phyloP scores from a whole-genome alignment of 768 basidiomycete genomes.

The Neoboletus brunneissimus region DNA sequence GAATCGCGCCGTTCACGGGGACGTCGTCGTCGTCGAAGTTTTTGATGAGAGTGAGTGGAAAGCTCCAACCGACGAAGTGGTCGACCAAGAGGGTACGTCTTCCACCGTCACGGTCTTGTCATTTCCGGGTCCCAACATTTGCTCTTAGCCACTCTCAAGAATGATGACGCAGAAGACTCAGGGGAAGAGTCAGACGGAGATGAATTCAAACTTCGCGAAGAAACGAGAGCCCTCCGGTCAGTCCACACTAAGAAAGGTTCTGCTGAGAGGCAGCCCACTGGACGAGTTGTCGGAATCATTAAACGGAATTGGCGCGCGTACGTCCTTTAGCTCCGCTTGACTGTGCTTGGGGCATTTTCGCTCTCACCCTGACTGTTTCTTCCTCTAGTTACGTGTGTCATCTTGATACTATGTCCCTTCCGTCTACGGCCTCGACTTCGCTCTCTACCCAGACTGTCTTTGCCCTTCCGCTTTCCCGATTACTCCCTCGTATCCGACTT shows the following conservation, averaged over 20 bases:
- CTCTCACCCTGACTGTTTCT: neutral
- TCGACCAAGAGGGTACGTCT: slow-evolving; percentile 83
- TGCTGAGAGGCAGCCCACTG: slow-evolving; percentile 84
- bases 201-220: slow-evolving; percentile 38
- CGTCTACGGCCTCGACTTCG: slow-evolving; percentile 73
- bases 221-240: slow-evolving; percentile 38
- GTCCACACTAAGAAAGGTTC: slow-evolving; percentile 23
- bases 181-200: slow-evolving; percentile 53
- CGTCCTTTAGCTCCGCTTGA: slow-evolving; percentile 30
- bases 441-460: slow-evolving; percentile 88
- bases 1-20: slow-evolving; percentile 94
- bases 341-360: neutral
- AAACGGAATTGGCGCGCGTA: slow-evolving; percentile 96
- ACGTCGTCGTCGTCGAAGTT: slow-evolving; percentile 87
- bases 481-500: slow-evolving; percentile 90
- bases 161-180: slow-evolving; percentile 83
- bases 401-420: slow-evolving; percentile 85
- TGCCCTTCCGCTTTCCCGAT: slow-evolving; percentile 87
- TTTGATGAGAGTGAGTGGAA: slow-evolving; percentile 90
- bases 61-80: slow-evolving; percentile 85
- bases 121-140: neutral
- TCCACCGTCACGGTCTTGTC: neutral
- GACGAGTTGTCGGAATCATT: slow-evolving; percentile 85
- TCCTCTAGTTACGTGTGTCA: slow-evolving; percentile 83
- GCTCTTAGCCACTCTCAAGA: slow-evolving; percentile 66